These are phyloP conservation scores for Schwanniomyces vanrijiae DNA, from an alignment of 805 yeast genomes.

Conservation along the genomic window DNA sequence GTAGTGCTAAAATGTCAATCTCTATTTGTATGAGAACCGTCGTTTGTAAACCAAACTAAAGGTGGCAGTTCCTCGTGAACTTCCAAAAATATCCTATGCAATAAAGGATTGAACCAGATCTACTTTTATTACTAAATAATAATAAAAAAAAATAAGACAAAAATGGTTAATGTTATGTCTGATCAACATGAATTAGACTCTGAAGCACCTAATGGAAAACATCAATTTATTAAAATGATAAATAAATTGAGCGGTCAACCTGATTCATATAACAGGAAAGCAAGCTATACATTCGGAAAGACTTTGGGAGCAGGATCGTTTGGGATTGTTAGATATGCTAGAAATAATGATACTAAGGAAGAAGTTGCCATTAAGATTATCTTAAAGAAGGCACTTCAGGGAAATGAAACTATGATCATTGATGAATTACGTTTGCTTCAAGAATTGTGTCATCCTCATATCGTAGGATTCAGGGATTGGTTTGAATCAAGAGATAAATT, in stretches of 20 bases:
- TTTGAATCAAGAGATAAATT: slow-evolving; percentile 91
- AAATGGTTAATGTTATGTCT: not conserved
- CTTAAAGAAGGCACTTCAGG: slow-evolving; percentile 78
- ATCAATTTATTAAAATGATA: slow-evolving; percentile 37
- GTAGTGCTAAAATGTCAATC: not conserved
- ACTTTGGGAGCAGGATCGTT: slow-evolving; percentile 95
- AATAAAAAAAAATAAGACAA: not conserved
- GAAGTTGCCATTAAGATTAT: slow-evolving; percentile 90
- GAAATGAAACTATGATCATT: slow-evolving; percentile 71
- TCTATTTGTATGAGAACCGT: not conserved
- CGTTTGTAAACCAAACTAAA: not conserved
- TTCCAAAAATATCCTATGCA: too few species aligned
- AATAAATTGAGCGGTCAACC: slow-evolving; percentile 74
- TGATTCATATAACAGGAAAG: slow-evolving; percentile 61
- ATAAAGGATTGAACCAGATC: not conserved
- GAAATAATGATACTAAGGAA: slow-evolving; percentile 48
- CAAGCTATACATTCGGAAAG: slow-evolving; percentile 71
- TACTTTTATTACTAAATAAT: too few species aligned
- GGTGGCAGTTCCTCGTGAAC: not conserved
- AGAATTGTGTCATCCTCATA: slow-evolving; percentile 75
- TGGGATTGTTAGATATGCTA: slow-evolving; percentile 86
- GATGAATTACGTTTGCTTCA: slow-evolving; percentile 76
- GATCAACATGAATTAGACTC: not conserved
- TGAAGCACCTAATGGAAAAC: slow-evolving; percentile 9
- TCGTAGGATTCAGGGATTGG: slow-evolving; percentile 90